Percentiles rank a stretch among this genome's conserved stretches.
phyloP scores from a whole-genome alignment of 2,329 filamentous ascomycete species.

The Cladosporium sp. region DNA sequence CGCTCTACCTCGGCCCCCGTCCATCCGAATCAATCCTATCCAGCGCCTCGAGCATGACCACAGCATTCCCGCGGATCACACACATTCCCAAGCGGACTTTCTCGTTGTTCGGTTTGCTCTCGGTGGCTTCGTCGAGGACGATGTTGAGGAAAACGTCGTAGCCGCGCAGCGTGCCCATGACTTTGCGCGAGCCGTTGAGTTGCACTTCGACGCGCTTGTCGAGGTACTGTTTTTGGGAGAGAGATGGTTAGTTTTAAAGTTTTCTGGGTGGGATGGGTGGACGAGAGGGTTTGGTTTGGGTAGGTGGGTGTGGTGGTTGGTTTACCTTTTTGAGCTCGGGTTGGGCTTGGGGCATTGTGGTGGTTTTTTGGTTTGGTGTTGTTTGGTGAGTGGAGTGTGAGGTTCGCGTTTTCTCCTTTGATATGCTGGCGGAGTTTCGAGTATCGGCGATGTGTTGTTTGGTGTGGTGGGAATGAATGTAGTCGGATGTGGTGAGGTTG shows the following conservation, averaged over 20 bases:
- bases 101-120: slow-evolving; percentile 88
- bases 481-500: too few species aligned
- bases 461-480: too few species aligned
- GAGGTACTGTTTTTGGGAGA: slow-evolving; percentile 96
- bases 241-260: not conserved
- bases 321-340: slow-evolving; percentile 96
- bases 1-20: slow-evolving; percentile 18
- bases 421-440: too few species aligned
- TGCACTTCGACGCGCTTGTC: slow-evolving; percentile 98
- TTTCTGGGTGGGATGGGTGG: not conserved
- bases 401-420: too few species aligned
- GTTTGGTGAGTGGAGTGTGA: not conserved
- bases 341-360: slow-evolving; percentile 91
- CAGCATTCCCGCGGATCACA: slow-evolving; percentile 94
- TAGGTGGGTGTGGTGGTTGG: slow-evolving; percentile 13
- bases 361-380: slow-evolving; percentile 4
- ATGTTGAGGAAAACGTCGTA: slow-evolving; percentile 99
- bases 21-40: slow-evolving; percentile 34
- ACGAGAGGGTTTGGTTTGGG: not conserved
- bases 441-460: too few species aligned
- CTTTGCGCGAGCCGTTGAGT: slow-evolving; percentile 94
- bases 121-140: slow-evolving; percentile 91
- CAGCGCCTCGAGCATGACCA: slow-evolving; percentile 82
- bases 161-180: slow-evolving; percentile 86
- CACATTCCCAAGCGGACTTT: slow-evolving; percentile 71